Percentiles rank a stretch among this genome's conserved stretches.
phyloP scores from a whole-genome alignment of 1,139 yeast genomes.

The Yamadazyma aaseri region DNA sequence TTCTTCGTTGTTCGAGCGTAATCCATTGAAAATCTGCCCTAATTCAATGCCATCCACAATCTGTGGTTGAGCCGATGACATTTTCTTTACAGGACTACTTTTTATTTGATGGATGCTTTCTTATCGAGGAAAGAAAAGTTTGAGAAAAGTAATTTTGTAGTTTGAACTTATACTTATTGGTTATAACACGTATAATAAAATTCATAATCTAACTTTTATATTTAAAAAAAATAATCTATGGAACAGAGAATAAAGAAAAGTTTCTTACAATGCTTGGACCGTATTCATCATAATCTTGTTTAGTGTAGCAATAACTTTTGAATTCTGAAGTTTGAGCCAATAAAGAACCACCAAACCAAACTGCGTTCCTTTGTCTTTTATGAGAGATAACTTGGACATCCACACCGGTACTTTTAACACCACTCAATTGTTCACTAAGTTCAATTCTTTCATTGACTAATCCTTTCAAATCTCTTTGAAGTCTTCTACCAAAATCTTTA shows the following conservation, averaged over 20 bases:
- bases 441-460: slow-evolving; percentile 88
- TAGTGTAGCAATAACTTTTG: slow-evolving; percentile 94
- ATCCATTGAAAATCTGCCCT: slow-evolving; percentile 52
- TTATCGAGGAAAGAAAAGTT: background rate
- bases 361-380: slow-evolving; percentile 97
- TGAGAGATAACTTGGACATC: slow-evolving; percentile 97
- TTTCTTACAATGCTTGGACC: slow-evolving; percentile 98
- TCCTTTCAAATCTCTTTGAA: slow-evolving; percentile 89
- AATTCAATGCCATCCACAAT: slow-evolving; percentile 52
- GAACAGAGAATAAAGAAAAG: slow-evolving; percentile 89
- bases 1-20: slow-evolving; percentile 48
- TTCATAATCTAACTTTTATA: slow-evolving; percentile 1
- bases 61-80: slow-evolving; percentile 31
- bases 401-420: slow-evolving; percentile 89
- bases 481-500: slow-evolving; percentile 94
- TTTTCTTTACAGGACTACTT: too few relatives aligned
- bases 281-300: slow-evolving; percentile 94
- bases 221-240: slow-evolving; percentile 48
- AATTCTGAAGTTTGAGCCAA: slow-evolving; percentile 97
- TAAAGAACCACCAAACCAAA: slow-evolving; percentile 98
- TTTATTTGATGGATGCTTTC: too few relatives aligned
- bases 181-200: too few relatives aligned
- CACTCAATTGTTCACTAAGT: slow-evolving; percentile 73
- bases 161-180: too few relatives aligned
- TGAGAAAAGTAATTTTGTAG: too few relatives aligned